Evolutionary conservation across 1,284 basidiomycete species (phyloP).

Genomic region (Vanrija humicola): DNA sequence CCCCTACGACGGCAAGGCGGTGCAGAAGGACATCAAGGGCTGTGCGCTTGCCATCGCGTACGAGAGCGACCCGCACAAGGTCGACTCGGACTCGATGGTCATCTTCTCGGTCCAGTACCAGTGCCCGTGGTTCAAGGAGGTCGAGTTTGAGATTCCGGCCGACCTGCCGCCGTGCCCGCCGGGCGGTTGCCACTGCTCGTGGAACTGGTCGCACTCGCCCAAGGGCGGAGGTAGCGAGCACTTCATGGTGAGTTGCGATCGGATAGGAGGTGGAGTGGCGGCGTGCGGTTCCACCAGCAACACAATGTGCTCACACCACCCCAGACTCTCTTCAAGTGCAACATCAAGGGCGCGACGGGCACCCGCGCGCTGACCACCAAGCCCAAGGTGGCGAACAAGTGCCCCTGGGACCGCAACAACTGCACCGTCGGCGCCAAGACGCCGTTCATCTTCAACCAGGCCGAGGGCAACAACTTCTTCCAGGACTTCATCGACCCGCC

Average conservation of each 20-base stretch:
- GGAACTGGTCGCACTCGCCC: conserved; percentile 39
- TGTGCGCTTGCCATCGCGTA: conserved; percentile 61
- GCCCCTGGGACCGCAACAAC: conserved; percentile 17
- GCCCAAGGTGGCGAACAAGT: not conserved
- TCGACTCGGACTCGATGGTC: conserved; percentile 63
- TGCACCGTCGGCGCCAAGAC: conserved; percentile 17
- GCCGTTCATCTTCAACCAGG: conserved; percentile 4
- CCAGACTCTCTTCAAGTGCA: conserved; percentile 36
- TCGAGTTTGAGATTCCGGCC: conserved; percentile 63
- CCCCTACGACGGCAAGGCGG: not conserved
- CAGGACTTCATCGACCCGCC: conserved; percentile 18
- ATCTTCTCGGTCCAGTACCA: conserved; percentile 68
- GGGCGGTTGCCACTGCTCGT: conserved; percentile 41
- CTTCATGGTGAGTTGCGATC: no score
- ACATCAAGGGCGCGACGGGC: conserved; percentile 37
- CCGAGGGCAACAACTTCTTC: conserved; percentile 56
- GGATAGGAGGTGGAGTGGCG: no score
- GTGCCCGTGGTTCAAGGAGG: conserved; percentile 62
- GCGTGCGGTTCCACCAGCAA: no score
- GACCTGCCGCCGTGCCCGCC: conserved; percentile 61
- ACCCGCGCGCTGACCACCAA: conserved; percentile 31
- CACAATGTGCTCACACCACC: conserved; percentile 15
- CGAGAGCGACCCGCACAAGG: conserved; percentile 55
- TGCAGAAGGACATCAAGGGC: conserved; percentile 3
- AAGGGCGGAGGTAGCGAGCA: conserved; percentile 21